Evolutionary conservation across 495 filamentous ascomycete genomes (phyloP), one percentile per base, ranked within the genome.

Genomic region (Lineolata rhizophorae): DNA sequence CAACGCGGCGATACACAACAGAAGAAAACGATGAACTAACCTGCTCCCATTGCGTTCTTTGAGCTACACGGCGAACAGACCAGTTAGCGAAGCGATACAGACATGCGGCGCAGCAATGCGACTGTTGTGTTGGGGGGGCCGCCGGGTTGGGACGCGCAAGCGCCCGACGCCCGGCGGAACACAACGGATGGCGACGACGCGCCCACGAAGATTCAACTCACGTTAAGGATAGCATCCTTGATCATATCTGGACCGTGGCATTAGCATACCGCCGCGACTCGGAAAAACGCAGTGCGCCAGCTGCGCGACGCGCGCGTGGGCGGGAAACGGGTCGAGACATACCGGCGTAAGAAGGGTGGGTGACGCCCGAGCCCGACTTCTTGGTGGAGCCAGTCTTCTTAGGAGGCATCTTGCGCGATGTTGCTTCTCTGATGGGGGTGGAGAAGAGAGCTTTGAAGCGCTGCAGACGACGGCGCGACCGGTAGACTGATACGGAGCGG

Each of bases 41-140:
- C 68, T 73, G 20, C 62, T 67, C 36, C 69, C 69, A 49, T 63
- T 67, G 34, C 69, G 60, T 24, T 72, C 68, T 51, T 74, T 74
- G 44, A 73, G 65, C 69, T 74, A 37, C 32, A 47, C 14, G 39
- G 35, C 31, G 42, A 35, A 39, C 41, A 46, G 15, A 36, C 56
- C 39, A 34, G 31, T 57, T 70, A 55, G 70, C 65, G 39, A 54
- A 43, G 39, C 36, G 39, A 46, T 42, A 46, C 31, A 35, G 26
- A 28, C 5, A 32, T 27, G 25, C n/a, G 18, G 25, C 5, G 16
- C 32, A 27, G 16, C 27, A 31, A 16, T 24, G 29, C n/a, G n/a
- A n/a, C n/a, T n/a, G n/a, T n/a, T n/a, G 27, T 25, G 33, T 21
- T 27, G 27, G 29, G 38, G 8, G 30, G 30, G 34, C 29, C 16